Base-by-base conservation (phyloP, 148 eudicot genomes). In the Hydrangea macrophylla region DNA sequence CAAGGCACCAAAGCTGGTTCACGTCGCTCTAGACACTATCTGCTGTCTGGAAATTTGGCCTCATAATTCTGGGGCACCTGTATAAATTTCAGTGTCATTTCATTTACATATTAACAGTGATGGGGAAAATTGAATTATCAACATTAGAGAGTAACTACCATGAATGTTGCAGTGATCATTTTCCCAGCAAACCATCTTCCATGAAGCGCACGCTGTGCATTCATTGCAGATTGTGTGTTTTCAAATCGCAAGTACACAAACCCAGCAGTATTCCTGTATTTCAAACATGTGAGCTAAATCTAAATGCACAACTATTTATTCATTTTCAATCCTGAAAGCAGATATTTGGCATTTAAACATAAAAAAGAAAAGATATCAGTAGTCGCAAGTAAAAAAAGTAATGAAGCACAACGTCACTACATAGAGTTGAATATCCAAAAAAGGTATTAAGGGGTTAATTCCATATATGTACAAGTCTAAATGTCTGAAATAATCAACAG, bases 101-200 rank as follows among this genome's bases (percentile, higher is more conserved):
- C n/a, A 67, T 33, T 72, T 73, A 87, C 96, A 89, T 18, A 15
- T 48, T 15, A 48, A 48, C 1, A 48, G n/a, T 18, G n/a, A 12
- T 13, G 13, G 18, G 2, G 13, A 15, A 45, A 48, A 48, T 48
- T 1, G 15, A 42, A 20, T 2, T 15, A 48, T 6, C 2, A 48
- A 17, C 23, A 17, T 48, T 48, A 1, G n/a, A 11, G n/a, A 15
- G 23, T 2, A 69, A 48, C 70, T 71, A 92, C 98, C 91, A 92
- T 79, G 78, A 79, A 92, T 56, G 85, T 84, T 9, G 98, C 96
- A 28, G 88, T 87, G 70, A 92, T 89, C 98, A 92, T 87, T 89
- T 89, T 92, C 45, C 96, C 98, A 45, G 98, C 96, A 84, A 89
- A 92, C 93, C 96, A 92, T 76, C 98, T 80, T 48, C 96, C 93